These are phyloP conservation scores for Nitzschia sp. DNA, from an alignment of 108 stramenopile species.

Conservation along the genomic window DNA sequence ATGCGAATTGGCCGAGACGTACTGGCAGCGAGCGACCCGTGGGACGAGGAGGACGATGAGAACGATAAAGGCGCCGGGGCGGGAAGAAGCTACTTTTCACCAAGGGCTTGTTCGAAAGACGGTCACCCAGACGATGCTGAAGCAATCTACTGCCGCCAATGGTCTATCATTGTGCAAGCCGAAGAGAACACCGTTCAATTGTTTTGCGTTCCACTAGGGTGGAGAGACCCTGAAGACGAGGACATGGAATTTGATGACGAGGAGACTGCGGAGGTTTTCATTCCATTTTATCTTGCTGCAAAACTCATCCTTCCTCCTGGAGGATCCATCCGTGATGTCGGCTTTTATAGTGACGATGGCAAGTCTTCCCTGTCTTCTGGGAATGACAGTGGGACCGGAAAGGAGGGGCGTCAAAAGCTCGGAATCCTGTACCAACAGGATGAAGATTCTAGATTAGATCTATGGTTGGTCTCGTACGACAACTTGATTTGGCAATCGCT, in stretches of 20 bases:
- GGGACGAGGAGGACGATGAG: conserved; percentile 21
- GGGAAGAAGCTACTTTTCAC: conserved; percentile 21
- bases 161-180: conserved; percentile 55
- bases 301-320: conserved; percentile 28
- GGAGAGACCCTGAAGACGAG: conserved; percentile 17
- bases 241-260: conserved; percentile 1
- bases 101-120: conserved; percentile 11
- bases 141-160: conserved; percentile 40
- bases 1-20: conserved; percentile 47
- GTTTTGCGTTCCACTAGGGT: conserved; percentile 52
- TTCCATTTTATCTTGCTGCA: conserved; percentile 48
- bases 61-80: conserved; percentile 5
- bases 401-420: conserved; percentile 65
- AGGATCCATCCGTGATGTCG: conserved; percentile 33
- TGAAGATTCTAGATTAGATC: conserved; percentile 25
- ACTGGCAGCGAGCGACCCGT: not conserved
- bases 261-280: not conserved
- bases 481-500: conserved; percentile 41
- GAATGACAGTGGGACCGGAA: conserved; percentile 43
- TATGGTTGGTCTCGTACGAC: conserved; percentile 65
- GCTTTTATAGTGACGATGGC: conserved; percentile 79
- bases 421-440: conserved; percentile 45
- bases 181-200: conserved; percentile 38
- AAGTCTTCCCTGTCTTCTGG: conserved; percentile 62
- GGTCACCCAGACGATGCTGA: conserved; percentile 10